phyloP scores from a whole-genome alignment of 306 rosid species.

The Vigna unguiculata region DNA sequence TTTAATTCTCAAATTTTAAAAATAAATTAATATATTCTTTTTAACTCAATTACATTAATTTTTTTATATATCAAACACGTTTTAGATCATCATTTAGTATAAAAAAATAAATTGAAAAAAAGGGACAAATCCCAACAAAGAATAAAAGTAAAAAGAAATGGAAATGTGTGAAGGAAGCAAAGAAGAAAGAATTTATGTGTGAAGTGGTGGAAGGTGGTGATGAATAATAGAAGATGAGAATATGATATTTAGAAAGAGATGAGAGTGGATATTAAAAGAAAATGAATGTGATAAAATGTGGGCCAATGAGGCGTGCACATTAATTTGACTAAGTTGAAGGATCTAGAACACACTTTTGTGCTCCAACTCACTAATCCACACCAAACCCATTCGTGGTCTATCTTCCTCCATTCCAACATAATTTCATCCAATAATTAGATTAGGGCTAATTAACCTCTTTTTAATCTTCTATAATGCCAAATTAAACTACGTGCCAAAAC shows the following conservation, averaged over 20 bases:
- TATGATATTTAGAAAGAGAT: no score
- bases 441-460: slow-evolving; percentile 32
- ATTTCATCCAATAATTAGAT: slow-evolving; percentile 38
- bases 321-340: slow-evolving; percentile 43
- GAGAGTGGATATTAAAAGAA: slow-evolving; percentile 41
- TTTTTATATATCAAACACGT: no score
- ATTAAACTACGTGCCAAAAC: slow-evolving; percentile 28
- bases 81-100: no score
- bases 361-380: slow-evolving; percentile 75
- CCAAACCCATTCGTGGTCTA: slow-evolving; percentile 27
- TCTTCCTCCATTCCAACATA: not conserved
- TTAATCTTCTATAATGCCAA: slow-evolving; percentile 28
- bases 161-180: slow-evolving; percentile 16
- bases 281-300: slow-evolving; percentile 29
- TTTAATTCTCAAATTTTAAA: no score
- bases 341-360: slow-evolving; percentile 58
- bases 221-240: no score
- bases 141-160: not conserved
- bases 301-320: slow-evolving; percentile 54
- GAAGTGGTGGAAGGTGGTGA: slow-evolving; percentile 48
- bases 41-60: no score
- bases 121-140: not conserved
- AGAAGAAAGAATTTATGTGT: no score
- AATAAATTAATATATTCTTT: no score
- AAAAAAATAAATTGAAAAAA: no score